phyloP scores from a whole-genome alignment of 2,329 filamentous ascomycete genomes.

The Sphaerulina vaccinii region DNA sequence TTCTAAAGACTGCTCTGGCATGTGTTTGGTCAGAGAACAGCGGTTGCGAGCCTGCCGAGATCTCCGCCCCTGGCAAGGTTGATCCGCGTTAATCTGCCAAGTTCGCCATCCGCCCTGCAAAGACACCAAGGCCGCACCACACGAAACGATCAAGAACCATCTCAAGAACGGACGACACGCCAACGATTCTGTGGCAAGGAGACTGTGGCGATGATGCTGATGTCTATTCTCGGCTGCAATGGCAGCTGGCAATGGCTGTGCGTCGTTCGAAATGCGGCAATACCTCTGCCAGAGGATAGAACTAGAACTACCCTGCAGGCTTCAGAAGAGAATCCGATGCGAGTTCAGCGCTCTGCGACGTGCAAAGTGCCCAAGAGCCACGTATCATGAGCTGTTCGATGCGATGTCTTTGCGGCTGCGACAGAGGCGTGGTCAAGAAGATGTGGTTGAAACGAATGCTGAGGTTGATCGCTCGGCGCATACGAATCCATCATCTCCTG shows the following conservation, averaged over 20 bases:
- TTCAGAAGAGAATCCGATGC: not conserved
- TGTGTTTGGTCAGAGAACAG: not conserved
- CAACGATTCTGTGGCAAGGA: not conserved
- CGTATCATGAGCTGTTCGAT: not conserved
- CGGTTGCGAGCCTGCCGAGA: slow-evolving; percentile 2
- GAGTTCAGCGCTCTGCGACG: not conserved
- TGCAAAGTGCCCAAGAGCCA: too few relatives aligned
- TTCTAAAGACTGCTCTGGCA: not conserved
- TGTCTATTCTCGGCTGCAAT: not conserved
- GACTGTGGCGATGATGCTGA: not conserved
- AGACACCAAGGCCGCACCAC: not conserved
- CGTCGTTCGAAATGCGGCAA: not conserved
- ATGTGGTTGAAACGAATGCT: slow-evolving; percentile 1
- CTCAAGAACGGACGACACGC: not conserved
- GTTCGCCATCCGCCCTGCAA: not conserved
- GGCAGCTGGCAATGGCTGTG: not conserved
- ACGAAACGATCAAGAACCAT: not conserved
- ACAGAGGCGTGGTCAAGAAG: slow-evolving; percentile 1
- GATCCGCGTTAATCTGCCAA: not conserved
- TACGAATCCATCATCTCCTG: slow-evolving; percentile 13
- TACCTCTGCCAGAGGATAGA: not conserved
- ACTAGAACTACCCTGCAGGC: too few relatives aligned
- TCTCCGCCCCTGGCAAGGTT: not conserved
- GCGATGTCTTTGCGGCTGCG: not conserved
- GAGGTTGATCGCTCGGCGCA: slow-evolving; percentile 9